Percentiles rank a stretch among this genome's conserved stretches.
Conservation (phyloP, 331 rosid species). For the Erythrophleum ivorense region DNA sequence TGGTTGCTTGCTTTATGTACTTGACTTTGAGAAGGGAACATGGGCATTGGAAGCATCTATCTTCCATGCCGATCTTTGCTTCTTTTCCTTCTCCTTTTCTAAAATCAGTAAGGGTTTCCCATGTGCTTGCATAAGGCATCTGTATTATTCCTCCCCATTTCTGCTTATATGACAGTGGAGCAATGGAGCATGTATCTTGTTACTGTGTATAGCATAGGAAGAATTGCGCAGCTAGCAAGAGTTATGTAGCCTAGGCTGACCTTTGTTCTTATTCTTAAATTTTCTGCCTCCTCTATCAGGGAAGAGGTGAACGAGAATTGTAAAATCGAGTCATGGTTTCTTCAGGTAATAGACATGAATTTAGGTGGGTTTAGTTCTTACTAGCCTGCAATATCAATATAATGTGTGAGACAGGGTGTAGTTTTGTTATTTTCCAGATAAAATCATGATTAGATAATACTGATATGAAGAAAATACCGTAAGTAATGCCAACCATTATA, state of each 20-base stretch:
- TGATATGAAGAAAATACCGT: neutral
- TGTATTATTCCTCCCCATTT: neutral
- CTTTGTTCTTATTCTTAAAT: neutral
- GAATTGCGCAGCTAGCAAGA: neutral
- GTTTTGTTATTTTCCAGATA: neutral
- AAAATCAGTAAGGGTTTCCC: neutral
- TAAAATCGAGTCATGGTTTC: neutral
- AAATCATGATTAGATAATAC: neutral
- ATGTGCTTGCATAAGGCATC: slow-evolving; percentile 1
- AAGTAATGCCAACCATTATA: neutral
- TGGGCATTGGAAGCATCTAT: neutral
- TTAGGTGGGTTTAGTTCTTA: neutral
- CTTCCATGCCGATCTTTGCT: neutral
- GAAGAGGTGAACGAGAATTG: slow-evolving; percentile 4
- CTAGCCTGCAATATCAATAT: neutral
- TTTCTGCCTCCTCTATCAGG: slow-evolving; percentile 3
- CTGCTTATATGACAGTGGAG: neutral
- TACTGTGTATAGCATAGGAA: neutral
- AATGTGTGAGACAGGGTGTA: neutral
- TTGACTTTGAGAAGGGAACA: neutral
- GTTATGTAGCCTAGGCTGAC: neutral
- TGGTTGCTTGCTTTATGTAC: neutral
- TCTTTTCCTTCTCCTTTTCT: slow-evolving; percentile 1
- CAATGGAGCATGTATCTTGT: neutral
- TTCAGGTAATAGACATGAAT: slow-evolving; percentile 6